These are phyloP conservation scores for Lasiodiplodia gonubiensis DNA, from an alignment of 2,329 filamentous ascomycete genomes.

Conservation along the genomic window DNA sequence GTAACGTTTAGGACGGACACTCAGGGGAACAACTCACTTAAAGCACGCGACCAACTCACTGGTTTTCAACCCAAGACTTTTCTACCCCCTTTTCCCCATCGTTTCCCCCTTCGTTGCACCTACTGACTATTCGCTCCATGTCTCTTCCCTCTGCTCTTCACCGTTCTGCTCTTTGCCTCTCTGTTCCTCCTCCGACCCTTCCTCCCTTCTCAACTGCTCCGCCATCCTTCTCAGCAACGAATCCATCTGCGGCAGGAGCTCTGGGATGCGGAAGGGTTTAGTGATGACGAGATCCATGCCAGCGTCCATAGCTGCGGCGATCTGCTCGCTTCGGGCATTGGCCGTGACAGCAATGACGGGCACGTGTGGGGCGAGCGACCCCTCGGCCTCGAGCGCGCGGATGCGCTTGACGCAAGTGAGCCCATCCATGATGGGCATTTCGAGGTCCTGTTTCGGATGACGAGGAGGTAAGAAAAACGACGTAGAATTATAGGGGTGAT, in stretches of 20 bases:
- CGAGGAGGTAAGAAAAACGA: background rate
- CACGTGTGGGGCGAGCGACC: slow-evolving; percentile 37
- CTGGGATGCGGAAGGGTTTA: slow-evolving; percentile 44
- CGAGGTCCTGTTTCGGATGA: slow-evolving; percentile 35
- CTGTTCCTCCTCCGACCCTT: background rate
- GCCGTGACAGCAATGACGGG: slow-evolving; percentile 46
- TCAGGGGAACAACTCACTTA: no score
- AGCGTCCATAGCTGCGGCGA: slow-evolving; percentile 37
- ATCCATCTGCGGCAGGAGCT: slow-evolving; percentile 40
- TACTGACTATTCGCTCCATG: no score
- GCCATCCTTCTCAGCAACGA: slow-evolving; percentile 19
- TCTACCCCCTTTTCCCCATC: no score
- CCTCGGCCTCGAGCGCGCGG: slow-evolving; percentile 39
- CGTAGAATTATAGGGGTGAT: no score
- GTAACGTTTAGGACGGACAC: no score
- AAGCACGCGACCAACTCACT: no score
- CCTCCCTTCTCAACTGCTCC: background rate
- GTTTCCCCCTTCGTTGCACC: no score
- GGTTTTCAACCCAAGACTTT: background rate
- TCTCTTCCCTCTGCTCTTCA: no score
- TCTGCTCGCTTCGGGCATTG: slow-evolving; percentile 44
- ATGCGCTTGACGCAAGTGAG: slow-evolving; percentile 42
- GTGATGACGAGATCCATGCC: slow-evolving; percentile 46
- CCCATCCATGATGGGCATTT: slow-evolving; percentile 49
- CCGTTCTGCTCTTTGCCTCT: no score